Evolutionary conservation across 2,329 filamentous ascomycete genomes (phyloP).

Genomic region (Alternaria burnsii): DNA sequence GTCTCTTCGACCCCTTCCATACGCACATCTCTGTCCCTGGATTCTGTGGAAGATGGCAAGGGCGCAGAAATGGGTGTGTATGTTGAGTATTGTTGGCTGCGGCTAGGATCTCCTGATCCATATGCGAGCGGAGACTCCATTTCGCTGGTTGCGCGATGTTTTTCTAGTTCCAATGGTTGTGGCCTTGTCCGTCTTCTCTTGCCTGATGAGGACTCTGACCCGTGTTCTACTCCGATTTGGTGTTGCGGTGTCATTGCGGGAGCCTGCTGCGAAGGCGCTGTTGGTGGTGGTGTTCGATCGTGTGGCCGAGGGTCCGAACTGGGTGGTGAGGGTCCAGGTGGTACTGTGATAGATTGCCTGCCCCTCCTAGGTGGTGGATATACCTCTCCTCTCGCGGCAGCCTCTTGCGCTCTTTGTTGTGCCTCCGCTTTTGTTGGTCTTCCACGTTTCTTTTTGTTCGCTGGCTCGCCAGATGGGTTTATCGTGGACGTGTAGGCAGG

Average conservation of each 20-base stretch:
- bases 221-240: conserved; percentile 38
- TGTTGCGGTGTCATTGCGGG: conserved; percentile 41
- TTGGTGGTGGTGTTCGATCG: conserved; percentile 40
- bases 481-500: conserved; percentile 42
- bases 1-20: conserved; percentile 52
- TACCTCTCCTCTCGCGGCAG: conserved; percentile 50
- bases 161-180: conserved; percentile 45
- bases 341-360: conserved; percentile 41
- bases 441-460: conserved; percentile 58
- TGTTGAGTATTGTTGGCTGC: conserved; percentile 42
- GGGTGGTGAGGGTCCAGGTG: conserved; percentile 34
- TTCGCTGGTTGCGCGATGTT: conserved; percentile 36
- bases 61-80: conserved; percentile 50
- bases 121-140: conserved; percentile 44
- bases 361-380: conserved; percentile 50
- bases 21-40: conserved; percentile 44
- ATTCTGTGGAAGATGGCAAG: conserved; percentile 43
- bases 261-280: conserved; percentile 26
- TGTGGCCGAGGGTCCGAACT: conserved; percentile 35
- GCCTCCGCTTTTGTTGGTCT: conserved; percentile 59
- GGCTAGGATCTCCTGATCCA: conserved; percentile 39
- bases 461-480: conserved; percentile 44
- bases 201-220: conserved; percentile 47
- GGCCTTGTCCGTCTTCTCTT: conserved; percentile 46
- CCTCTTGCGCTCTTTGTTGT: conserved; percentile 54